Conservation (phyloP, 352 stramenopile species). For the Globisporangium cederbergense region DNA sequence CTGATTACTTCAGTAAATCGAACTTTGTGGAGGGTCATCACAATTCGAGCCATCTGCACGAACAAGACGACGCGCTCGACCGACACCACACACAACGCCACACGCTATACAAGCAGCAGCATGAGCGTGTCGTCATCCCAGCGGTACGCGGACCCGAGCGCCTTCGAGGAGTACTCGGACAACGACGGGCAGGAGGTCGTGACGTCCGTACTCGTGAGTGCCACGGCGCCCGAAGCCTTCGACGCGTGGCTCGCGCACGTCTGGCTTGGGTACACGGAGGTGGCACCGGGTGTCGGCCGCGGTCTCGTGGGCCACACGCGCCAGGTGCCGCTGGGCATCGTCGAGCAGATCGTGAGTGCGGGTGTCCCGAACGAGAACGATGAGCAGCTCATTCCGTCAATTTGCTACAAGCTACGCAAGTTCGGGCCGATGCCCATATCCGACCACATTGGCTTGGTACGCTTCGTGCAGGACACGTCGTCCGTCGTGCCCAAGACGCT, state of each 20-base stretch:
- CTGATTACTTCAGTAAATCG: too few species aligned
- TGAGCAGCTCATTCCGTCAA: conserved; percentile 36
- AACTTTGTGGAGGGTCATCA: too few species aligned
- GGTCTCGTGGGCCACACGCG: conserved; percentile 57
- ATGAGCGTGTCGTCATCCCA: conserved; percentile 7
- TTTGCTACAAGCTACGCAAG: conserved; percentile 48
- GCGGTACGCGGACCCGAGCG: conserved; percentile 37
- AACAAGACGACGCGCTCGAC: too few species aligned
- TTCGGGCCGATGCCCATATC: conserved; percentile 36
- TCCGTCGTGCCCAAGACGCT: conserved; percentile 24
- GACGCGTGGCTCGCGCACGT: conserved; percentile 59
- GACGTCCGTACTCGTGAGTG: conserved; percentile 48
- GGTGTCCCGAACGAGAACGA: conserved; percentile 29
- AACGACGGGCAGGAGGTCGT: conserved; percentile 60
- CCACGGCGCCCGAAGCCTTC: conserved; percentile 45
- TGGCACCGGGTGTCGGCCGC: conserved; percentile 43
- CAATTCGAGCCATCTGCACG: too few species aligned
- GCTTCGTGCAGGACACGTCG: conserved; percentile 46
- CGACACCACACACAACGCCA: too few species aligned
- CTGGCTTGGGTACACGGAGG: conserved; percentile 39
- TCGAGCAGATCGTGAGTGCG: conserved; percentile 63
- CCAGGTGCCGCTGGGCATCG: conserved; percentile 39
- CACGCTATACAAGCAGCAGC: neutral
- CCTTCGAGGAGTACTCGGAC: conserved; percentile 39
- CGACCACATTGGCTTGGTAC: conserved; percentile 43